Evolutionary conservation across 2,329 filamentous ascomycete species (phyloP), one percentile per base, ranked within the genome.

Genomic region (Colletotrichum sp.): DNA sequence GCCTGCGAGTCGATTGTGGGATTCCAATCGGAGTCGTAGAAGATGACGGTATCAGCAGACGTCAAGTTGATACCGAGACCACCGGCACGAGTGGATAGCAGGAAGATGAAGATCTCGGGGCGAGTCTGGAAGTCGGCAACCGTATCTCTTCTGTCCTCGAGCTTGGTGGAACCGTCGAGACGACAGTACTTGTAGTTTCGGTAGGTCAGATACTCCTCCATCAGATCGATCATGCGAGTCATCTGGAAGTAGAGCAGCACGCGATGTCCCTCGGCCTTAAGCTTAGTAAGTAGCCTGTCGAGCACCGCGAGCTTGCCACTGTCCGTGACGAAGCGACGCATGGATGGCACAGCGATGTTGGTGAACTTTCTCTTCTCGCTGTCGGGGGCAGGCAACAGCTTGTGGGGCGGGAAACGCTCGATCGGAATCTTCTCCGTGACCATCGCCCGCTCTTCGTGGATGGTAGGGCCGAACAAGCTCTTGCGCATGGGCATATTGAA

Each of bases 21-120:
- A 84, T 99, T 99, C 97, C 97, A 99, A 85, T 99, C 97, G 13
- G 95, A 98, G 84, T 99, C 97, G 90, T 99, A 99, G 88, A 99
- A 99, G 86, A 99, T 99, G 86, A 99, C 97, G 0, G 97, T 99
- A 84, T 99, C 97, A 24, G 97, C 97, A 69, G 95, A 94, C 8
- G 97, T 99, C 79, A 99, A 88, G 83, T 99, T 99, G 89, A 99
- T 99, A 87, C 97, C 97, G 24, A 99, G 91, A 89, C 97, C 97
- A 92, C 97, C 97, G 49, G 97, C 97, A 86, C 97, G 96, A 0
- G 97, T 99, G 24, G 96, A 98, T 55, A 99, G 89, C 44, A 99
- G 88, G 90, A 99, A 99, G 80, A 99, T 95, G 84, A 99, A 99
- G 80, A 99, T 98, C 21, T 98, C 96, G 0, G 95, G 95, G 52